These are phyloP conservation scores for Cladobotryum mycophilum DNA, from an alignment of 2,329 filamentous ascomycete species.

Conservation along the genomic window DNA sequence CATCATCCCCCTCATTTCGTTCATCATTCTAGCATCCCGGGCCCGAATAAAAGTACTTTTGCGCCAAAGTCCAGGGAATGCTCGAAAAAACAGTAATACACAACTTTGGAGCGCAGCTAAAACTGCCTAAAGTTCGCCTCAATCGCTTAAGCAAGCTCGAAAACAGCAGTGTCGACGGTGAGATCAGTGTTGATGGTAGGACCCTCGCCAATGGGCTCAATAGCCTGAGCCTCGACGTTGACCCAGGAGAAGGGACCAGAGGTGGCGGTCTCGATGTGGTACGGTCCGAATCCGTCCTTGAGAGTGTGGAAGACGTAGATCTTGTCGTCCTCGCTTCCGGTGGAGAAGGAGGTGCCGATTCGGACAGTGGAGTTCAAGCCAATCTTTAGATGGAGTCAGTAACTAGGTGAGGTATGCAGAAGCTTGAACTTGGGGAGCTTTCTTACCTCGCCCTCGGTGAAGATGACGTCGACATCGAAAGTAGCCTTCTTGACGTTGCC, in stretches of 20 bases:
- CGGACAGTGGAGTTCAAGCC: neutral
- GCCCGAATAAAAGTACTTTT: too few relatives aligned
- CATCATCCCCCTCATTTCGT: too few relatives aligned
- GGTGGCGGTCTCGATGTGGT: neutral
- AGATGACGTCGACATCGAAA: constrained; percentile 1
- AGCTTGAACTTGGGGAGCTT: too few relatives aligned
- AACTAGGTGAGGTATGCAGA: neutral
- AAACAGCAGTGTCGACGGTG: neutral
- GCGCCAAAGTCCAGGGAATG: too few relatives aligned
- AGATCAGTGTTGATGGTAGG: constrained; percentile 5
- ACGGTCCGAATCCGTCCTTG: neutral
- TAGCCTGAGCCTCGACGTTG: neutral
- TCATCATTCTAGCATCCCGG: too few relatives aligned
- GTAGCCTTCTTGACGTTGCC: neutral
- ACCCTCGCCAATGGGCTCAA: constrained; percentile 3
- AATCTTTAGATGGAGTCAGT: too few relatives aligned
- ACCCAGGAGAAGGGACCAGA: neutral
- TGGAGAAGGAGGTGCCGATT: neutral
- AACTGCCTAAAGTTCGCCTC: too few relatives aligned
- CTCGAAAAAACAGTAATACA: too few relatives aligned
- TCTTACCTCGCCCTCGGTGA: neutral
- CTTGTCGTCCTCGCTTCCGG: neutral
- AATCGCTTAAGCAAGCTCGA: constrained; percentile 1
- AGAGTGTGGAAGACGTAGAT: constrained; percentile 2
- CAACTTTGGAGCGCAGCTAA: too few relatives aligned